phyloP scores from a whole-genome alignment of 2,329 filamentous ascomycete species.

The Thielaviopsis ethacetica region DNA sequence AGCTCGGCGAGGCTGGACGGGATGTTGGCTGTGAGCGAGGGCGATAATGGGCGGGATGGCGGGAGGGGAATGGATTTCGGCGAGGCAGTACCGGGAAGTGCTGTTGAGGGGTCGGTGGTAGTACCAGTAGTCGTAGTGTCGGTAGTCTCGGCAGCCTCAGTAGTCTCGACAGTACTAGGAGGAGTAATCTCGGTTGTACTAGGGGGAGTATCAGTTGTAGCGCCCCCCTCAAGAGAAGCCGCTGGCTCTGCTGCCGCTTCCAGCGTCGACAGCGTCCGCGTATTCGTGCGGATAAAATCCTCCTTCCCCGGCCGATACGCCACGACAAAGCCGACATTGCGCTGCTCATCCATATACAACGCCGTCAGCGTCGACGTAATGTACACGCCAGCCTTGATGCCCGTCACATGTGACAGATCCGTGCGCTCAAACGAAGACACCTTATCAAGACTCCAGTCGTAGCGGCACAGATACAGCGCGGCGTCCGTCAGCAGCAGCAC shows the following conservation, averaged over 20 bases:
- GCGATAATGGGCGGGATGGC: neutral
- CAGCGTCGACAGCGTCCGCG: slow-evolving; percentile 53
- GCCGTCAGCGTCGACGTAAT: slow-evolving; percentile 75
- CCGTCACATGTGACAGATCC: slow-evolving; percentile 54
- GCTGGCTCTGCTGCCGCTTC: slow-evolving; percentile 14
- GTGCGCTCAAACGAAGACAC: slow-evolving; percentile 83
- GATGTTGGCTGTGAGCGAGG: slow-evolving; percentile 13
- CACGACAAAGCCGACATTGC: slow-evolving; percentile 73
- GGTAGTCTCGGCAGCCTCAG: neutral
- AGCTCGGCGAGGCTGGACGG: slow-evolving; percentile 25
- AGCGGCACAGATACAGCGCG: slow-evolving; percentile 75
- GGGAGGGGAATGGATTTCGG: neutral
- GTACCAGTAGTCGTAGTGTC: neutral
- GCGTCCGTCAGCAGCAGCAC: slow-evolving; percentile 74
- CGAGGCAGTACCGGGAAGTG: neutral
- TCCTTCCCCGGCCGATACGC: slow-evolving; percentile 56
- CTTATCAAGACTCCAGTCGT: slow-evolving; percentile 93
- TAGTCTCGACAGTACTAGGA: neutral
- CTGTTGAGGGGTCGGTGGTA: neutral
- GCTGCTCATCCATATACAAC: slow-evolving; percentile 57
- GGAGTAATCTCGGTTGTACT: neutral
- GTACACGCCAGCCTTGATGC: slow-evolving; percentile 69
- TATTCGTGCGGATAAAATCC: slow-evolving; percentile 68
- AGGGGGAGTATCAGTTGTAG: too few relatives aligned
- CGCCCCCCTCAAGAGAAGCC: too few relatives aligned